Evolutionary conservation across 257 asterid genomes (phyloP), one percentile per base, ranked within the genome.

Genomic region (Echites panduratus): DNA sequence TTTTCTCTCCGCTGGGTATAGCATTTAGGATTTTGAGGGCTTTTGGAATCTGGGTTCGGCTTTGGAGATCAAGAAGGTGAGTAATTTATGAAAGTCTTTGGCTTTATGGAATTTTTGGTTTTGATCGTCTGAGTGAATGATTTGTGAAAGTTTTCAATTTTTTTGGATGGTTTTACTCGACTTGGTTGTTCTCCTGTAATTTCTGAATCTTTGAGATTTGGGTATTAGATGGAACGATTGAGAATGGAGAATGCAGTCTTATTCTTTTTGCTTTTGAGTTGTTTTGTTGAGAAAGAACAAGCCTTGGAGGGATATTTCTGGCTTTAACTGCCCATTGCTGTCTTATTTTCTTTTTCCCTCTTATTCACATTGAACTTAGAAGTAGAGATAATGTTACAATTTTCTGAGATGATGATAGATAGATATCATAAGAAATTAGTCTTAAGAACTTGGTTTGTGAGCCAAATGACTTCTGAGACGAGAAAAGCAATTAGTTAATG

Each of bases 21-120:
- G 70, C 76, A 66, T 70, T 83, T 44, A 70, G 68, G 74, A 73
- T 62, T 76, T 38, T 72, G 72, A 64, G 70, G 56, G n/a, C 48
- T 65, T 73, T 53, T 73, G 72, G 57, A 52, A 76, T 80, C 82
- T 75, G 76, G 82, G 75, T 74, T 73, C 57, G 48, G 45, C 40
- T 70, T 57, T 58, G 54, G 73, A 49, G 41, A 75, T 74, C 77
- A 68, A 73, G 47, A 79, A 86, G 86, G 91, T 85, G 70, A 75
- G 82, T 74, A 32, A 16, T 52, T 17, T 52, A 13, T 4, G 12
- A 61, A 6, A 62, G 48, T 38, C 13, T 63, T 35, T 63, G 68
- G 27, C 68, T 63, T 35, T 63, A n/a, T n/a, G 35, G 82, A 70
- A 38, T 41, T 71, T 73, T 56, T 50, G 17, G 19, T 4, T 35